phyloP scores from a whole-genome alignment of 345 rosid species.

The Schrenkiella parvula region DNA sequence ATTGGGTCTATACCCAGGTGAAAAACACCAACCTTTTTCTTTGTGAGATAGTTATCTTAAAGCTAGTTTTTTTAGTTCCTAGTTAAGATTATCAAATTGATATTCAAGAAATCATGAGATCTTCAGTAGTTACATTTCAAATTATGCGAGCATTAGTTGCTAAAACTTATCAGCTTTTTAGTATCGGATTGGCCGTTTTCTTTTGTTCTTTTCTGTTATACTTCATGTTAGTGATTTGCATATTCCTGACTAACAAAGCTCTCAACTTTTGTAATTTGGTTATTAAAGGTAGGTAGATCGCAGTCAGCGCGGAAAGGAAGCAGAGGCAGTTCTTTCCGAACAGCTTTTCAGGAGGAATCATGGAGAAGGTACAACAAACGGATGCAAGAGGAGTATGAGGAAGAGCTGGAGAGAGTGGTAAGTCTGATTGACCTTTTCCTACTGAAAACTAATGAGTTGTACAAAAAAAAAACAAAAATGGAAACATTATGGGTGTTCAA shows the following conservation, averaged over 20 bases:
- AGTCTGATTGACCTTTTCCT: constrained; percentile 27
- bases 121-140: background rate
- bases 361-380: constrained; percentile 84
- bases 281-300: constrained; percentile 58
- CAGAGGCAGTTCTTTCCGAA: constrained; percentile 57
- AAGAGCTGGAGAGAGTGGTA: constrained; percentile 97
- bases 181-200: background rate
- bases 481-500: background rate
- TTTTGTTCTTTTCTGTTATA: background rate
- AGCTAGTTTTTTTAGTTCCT: background rate
- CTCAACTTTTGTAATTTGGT: constrained; percentile 28
- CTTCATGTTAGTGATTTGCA: background rate
- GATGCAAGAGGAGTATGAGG: constrained; percentile 94
- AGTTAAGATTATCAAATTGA: background rate
- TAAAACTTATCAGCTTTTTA: background rate
- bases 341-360: constrained; percentile 78
- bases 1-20: constrained; percentile 79
- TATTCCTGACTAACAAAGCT: background rate
- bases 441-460: background rate
- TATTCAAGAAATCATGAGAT: background rate
- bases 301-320: constrained; percentile 49
- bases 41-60: background rate
- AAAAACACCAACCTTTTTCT: constrained; percentile 1
- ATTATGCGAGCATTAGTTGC: background rate
- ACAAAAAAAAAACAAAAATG: background rate